Conservation (phyloP, 2,329 filamentous ascomycete species). For the Allantophomopsis lycopodina region DNA sequence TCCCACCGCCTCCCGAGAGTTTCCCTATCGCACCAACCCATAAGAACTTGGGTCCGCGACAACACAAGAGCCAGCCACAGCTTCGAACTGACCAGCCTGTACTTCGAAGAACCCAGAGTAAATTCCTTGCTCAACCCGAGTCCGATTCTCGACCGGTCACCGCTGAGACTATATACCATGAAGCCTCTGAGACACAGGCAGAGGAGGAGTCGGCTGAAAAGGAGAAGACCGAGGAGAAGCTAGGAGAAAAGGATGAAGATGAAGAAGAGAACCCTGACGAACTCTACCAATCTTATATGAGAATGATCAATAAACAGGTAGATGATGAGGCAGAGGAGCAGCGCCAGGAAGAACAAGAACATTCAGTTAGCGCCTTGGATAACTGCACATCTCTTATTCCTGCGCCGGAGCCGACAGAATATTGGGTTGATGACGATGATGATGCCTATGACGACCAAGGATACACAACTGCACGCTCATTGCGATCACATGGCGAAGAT, state of each 20-base stretch:
- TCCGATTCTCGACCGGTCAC: too few species aligned
- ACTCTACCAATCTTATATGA: conserved; percentile 19
- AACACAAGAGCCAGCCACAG: conserved; percentile 16
- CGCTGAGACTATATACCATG: too few species aligned
- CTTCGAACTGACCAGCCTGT: conserved; percentile 11
- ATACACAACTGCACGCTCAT: conserved; percentile 64
- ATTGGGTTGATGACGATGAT: conserved; percentile 66
- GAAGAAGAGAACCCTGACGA: background rate
- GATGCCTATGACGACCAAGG: conserved; percentile 60
- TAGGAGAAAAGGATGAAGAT: conserved; percentile 2
- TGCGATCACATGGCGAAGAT: conserved; percentile 62
- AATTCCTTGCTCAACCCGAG: conserved; percentile 2
- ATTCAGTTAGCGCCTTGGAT: conserved; percentile 65
- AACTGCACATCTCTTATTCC: conserved; percentile 8
- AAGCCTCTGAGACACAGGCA: too few species aligned
- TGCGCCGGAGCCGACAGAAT: conserved; percentile 48
- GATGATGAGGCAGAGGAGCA: conserved; percentile 1
- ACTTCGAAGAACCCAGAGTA: conserved; percentile 13
- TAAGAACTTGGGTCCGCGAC: conserved; percentile 14
- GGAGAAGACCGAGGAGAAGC: too few species aligned
- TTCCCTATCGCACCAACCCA: conserved; percentile 12
- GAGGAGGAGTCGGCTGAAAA: too few species aligned
- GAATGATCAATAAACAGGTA: conserved; percentile 4
- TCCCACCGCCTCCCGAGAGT: conserved; percentile 14
- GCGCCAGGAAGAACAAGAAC: conserved; percentile 62